These are phyloP conservation scores for Fusarium falciforme DNA, from an alignment of 2,329 filamentous ascomycete species.

Conservation along the genomic window DNA sequence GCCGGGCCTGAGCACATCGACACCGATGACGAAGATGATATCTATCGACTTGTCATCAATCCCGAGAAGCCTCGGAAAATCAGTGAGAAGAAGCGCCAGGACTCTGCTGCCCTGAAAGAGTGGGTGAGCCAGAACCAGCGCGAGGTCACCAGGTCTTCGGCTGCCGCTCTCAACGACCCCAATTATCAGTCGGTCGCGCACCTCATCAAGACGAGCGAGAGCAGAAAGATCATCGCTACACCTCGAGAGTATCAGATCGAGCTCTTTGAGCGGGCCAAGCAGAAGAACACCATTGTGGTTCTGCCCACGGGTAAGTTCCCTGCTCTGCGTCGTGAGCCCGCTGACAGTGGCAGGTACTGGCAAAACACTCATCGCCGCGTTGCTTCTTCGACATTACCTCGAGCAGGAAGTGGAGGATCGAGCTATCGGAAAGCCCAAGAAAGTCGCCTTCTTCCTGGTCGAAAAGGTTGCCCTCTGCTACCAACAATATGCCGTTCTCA, in stretches of 20 bases:
- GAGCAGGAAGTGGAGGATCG: conserved; percentile 81
- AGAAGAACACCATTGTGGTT: conserved; percentile 90
- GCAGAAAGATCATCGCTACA: conserved; percentile 73
- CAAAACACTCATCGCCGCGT: conserved; percentile 94
- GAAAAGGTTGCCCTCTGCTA: conserved; percentile 91
- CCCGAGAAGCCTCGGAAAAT: conserved; percentile 50
- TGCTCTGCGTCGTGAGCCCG: no score
- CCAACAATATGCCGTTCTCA: conserved; percentile 87
- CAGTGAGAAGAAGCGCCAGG: conserved; percentile 61
- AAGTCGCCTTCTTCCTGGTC: conserved; percentile 88
- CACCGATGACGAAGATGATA: conserved; percentile 41
- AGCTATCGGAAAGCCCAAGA: conserved; percentile 66
- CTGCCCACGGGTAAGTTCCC: conserved; percentile 78
- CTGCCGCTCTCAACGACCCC: conserved; percentile 41
- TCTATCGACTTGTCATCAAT: conserved; percentile 46
- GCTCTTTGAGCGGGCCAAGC: conserved; percentile 87
- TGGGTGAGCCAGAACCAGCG: conserved; percentile 53
- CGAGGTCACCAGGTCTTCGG: conserved; percentile 47
- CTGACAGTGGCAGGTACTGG: conserved; percentile 74
- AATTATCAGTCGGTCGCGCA: conserved; percentile 47
- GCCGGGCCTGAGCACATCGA: conserved; percentile 25
- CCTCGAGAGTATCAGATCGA: conserved; percentile 93
- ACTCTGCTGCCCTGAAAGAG: conserved; percentile 62
- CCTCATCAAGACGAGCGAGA: conserved; percentile 52
- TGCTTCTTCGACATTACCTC: conserved; percentile 82